These are phyloP conservation scores for Botrytis medusae DNA, from an alignment of 2,329 filamentous ascomycete species.

Conservation along the genomic window DNA sequence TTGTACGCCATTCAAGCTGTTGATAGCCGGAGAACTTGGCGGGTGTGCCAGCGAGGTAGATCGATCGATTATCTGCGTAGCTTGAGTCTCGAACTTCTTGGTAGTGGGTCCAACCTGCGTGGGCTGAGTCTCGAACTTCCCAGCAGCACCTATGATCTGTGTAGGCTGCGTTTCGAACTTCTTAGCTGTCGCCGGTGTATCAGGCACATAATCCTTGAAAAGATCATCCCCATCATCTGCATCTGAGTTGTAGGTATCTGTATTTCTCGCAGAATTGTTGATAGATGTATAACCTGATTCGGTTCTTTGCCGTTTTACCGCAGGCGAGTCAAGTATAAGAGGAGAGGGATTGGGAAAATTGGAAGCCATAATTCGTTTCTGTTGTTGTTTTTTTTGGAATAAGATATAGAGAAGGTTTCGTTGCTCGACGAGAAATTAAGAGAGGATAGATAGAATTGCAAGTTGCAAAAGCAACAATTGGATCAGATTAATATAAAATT, in stretches of 20 bases:
- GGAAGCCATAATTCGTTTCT: conserved; percentile 28
- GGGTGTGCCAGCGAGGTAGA: conserved; percentile 33
- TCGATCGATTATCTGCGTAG: conserved; percentile 40
- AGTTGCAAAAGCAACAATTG: background rate
- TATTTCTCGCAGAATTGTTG: conserved; percentile 31
- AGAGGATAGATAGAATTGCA: background rate
- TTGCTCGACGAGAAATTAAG: background rate
- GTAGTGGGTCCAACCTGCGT: conserved; percentile 25
- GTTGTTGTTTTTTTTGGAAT: background rate
- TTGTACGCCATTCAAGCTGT: conserved; percentile 56
- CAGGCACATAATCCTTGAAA: conserved; percentile 46
- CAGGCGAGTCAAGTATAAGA: conserved; percentile 32
- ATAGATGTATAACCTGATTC: conserved; percentile 37
- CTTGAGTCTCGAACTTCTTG: conserved; percentile 43
- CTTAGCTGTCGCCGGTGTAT: conserved; percentile 32
- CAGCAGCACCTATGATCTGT: conserved; percentile 4
- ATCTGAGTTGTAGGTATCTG: conserved; percentile 41
- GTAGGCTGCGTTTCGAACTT: conserved; percentile 43
- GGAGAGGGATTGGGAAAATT: conserved; percentile 20
- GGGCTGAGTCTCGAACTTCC: conserved; percentile 43
- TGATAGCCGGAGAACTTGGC: conserved; percentile 31
- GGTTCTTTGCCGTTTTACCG: conserved; percentile 40
- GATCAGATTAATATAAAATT: background rate
- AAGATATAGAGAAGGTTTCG: background rate
- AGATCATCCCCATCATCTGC: conserved; percentile 49